These are phyloP conservation scores for Epichloe sp. DNA, from an alignment of 2,329 filamentous ascomycete species.

Conservation along the genomic window DNA sequence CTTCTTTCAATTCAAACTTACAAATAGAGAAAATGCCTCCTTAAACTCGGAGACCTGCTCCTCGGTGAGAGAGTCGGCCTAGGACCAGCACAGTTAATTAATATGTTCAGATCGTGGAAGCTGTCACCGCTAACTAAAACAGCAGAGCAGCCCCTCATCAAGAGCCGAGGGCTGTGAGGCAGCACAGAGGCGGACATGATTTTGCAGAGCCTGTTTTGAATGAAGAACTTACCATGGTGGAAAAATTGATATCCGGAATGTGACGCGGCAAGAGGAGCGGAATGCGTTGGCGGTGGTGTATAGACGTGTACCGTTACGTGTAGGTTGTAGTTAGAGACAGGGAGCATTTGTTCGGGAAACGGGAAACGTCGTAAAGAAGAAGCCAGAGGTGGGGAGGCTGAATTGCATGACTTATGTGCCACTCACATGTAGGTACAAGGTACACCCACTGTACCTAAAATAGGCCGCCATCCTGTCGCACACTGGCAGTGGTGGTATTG, in stretches of 20 bases:
- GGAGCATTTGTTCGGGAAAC: background rate
- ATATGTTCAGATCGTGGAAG: background rate
- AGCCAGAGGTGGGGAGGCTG: background rate
- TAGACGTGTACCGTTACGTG: background rate
- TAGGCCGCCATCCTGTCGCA: no score
- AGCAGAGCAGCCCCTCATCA: conserved; percentile 15
- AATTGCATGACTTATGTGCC: background rate
- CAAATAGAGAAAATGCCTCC: conserved; percentile 99
- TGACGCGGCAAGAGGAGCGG: background rate
- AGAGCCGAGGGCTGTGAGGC: background rate
- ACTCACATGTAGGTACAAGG: no score
- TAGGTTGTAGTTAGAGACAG: background rate
- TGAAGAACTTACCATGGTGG: conserved; percentile 4
- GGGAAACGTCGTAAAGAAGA: background rate
- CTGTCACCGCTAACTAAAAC: background rate
- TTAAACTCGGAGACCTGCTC: conserved; percentile 99
- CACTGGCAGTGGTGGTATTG: no score
- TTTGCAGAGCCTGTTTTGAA: background rate
- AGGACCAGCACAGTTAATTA: conserved; percentile 14
- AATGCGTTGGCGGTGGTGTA: background rate
- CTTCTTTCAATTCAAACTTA: conserved; percentile 39
- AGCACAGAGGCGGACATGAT: background rate
- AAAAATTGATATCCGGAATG: background rate
- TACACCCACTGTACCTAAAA: no score
- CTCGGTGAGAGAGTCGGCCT: conserved; percentile 98